Percentiles rank a stretch among this genome's conserved stretches.
These are phyloP conservation scores for Hymenoscyphus infarciens DNA, from an alignment of 2,329 filamentous ascomycete species.

Conservation along the genomic window DNA sequence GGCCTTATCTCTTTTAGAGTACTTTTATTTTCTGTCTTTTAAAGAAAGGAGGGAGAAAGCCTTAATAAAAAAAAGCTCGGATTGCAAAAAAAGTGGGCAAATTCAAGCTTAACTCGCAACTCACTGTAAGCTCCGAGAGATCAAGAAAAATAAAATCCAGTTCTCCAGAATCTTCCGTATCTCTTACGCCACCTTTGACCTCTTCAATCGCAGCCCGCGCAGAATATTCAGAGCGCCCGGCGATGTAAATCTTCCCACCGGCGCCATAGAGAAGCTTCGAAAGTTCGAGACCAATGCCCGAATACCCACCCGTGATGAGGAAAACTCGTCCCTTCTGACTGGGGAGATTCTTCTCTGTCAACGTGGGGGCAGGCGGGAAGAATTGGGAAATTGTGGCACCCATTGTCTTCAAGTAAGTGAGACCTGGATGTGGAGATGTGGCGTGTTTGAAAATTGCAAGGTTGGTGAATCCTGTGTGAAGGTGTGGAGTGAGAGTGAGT, in stretches of 20 bases:
- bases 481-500: no score
- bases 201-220: background rate
- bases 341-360: background rate
- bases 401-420: background rate
- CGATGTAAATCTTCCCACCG: background rate
- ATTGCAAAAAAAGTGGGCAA: no score
- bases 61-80: no score
- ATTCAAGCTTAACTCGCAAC: no score
- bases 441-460: background rate
- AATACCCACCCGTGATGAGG: constrained; percentile 1
- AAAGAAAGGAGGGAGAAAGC: no score
- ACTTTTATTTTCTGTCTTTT: no score
- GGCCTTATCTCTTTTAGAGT: no score
- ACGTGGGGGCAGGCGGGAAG: background rate
- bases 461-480: no score
- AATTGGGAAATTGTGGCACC: background rate
- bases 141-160: constrained; percentile 38
- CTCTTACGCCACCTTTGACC: background rate
- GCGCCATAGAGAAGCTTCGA: background rate
- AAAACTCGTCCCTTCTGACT: background rate
- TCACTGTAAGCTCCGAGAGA: constrained; percentile 38
- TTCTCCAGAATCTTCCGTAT: constrained; percentile 23
- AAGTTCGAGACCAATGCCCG: constrained; percentile 29
- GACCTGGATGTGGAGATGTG: background rate
- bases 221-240: background rate